Evolutionary conservation across 805 yeast species (phyloP).

Genomic region (Pichia eremophila): DNA sequence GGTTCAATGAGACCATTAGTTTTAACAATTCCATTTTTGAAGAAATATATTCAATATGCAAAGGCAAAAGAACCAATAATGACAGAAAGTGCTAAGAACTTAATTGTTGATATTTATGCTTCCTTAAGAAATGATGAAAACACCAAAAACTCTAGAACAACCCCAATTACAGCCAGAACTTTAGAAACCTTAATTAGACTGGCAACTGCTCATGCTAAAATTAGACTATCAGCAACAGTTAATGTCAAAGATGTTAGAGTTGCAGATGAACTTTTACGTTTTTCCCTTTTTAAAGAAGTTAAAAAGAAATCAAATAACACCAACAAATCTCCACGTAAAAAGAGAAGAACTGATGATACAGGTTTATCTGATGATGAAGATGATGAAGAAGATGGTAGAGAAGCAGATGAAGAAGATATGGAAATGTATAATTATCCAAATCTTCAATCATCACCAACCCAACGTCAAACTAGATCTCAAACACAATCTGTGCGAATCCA

Average conservation of each 20-base stretch:
- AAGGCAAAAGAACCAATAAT: slow-evolving; percentile 81
- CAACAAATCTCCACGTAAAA: slow-evolving; percentile 28
- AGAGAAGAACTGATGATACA: slow-evolving; percentile 21
- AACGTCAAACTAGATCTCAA: slow-evolving; percentile 8
- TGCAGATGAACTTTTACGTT: slow-evolving; percentile 79
- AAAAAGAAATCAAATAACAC: slow-evolving; percentile 23
- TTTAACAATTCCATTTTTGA: slow-evolving; percentile 66
- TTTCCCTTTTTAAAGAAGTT: slow-evolving; percentile 71
- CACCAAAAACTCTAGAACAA: slow-evolving; percentile 59
- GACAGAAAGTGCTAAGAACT: slow-evolving; percentile 65
- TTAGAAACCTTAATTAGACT: slow-evolving; percentile 91
- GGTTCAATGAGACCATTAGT: slow-evolving; percentile 35
- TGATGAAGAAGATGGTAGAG: slow-evolving; percentile 4
- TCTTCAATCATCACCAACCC: slow-evolving; percentile 1
- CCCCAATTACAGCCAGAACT: slow-evolving; percentile 98
- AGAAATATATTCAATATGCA: slow-evolving; percentile 90
- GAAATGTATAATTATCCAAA: slow-evolving; percentile 8
- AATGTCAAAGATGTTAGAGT: slow-evolving; percentile 71
- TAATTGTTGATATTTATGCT: slow-evolving; percentile 73
- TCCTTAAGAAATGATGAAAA: slow-evolving; percentile 68
- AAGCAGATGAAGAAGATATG: slow-evolving; percentile 5
- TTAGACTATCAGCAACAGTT: slow-evolving; percentile 71
- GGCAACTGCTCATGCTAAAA: slow-evolving; percentile 93
- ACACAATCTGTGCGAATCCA: slow-evolving; percentile 12
- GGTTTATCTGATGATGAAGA: slow-evolving; percentile 13